A percentile compares a stretch with the other conserved stretches of the same genome.
These are phyloP conservation scores for Sporothrix schenckii DNA, from an alignment of 2,329 filamentous ascomycete genomes.

Conservation along the genomic window DNA sequence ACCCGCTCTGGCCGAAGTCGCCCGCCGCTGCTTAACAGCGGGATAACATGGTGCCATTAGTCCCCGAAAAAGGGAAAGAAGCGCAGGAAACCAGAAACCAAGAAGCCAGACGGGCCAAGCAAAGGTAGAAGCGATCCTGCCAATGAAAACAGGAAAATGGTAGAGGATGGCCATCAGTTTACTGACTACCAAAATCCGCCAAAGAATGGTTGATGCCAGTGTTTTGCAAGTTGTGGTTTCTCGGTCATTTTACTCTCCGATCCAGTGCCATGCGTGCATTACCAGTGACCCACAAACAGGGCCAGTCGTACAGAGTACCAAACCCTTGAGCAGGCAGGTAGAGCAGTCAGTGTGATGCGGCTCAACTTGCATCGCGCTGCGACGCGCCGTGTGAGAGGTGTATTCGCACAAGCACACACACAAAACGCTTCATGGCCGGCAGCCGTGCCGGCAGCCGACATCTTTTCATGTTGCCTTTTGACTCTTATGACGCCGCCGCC, in stretches of 20 bases:
- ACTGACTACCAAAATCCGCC: not conserved
- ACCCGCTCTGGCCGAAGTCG: not conserved
- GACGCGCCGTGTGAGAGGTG: not conserved
- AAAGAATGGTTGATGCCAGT: not conserved
- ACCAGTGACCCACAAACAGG: constrained; percentile 6
- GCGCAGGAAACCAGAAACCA: not conserved
- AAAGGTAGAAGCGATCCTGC: not conserved
- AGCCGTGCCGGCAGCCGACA: not conserved
- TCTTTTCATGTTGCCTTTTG: not conserved
- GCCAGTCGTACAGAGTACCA: not conserved
- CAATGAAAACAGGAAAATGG: not conserved
- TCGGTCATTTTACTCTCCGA: not conserved
- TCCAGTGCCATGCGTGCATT: constrained; percentile 9
- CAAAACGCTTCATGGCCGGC: not conserved
- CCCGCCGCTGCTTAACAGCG: constrained; percentile 10
- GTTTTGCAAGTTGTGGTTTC: not conserved
- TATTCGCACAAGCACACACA: not conserved
- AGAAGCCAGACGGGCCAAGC: not conserved
- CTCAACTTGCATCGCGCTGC: no score
- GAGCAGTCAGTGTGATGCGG: not conserved
- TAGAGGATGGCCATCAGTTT: not conserved
- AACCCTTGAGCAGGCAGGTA: not conserved
- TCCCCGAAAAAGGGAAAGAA: not conserved
- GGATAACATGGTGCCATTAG: constrained; percentile 8
- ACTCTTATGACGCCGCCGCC: not conserved